Conservation (phyloP, 257 asterid species). For the Capsicum chinense region DNA sequence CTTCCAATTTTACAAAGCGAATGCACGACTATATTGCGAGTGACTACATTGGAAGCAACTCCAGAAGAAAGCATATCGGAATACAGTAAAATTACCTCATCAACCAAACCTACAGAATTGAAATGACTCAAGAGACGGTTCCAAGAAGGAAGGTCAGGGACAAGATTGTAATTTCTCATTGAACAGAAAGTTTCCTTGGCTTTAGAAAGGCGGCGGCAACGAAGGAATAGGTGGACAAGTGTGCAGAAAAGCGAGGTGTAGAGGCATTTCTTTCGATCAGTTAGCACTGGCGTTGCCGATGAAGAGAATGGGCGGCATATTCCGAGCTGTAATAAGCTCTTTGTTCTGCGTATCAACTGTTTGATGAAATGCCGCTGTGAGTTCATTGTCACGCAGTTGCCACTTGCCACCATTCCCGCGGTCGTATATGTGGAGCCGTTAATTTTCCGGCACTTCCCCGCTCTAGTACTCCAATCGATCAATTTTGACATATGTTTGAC, state of each 20-base stretch:
- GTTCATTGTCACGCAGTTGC: conserved; percentile 31
- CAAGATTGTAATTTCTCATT: conserved; percentile 63
- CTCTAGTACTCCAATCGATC: background rate
- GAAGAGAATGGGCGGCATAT: conserved; percentile 32
- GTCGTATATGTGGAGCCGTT: background rate
- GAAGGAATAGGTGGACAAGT: conserved; percentile 81
- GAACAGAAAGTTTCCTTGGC: conserved; percentile 65
- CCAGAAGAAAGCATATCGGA: conserved; percentile 63
- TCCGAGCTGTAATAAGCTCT: background rate
- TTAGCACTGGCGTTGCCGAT: conserved; percentile 25
- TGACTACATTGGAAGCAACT: conserved; percentile 57
- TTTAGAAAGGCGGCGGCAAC: conserved; percentile 69
- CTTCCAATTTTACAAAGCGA: conserved; percentile 70
- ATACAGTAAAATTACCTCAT: conserved; percentile 71
- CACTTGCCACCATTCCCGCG: conserved; percentile 3
- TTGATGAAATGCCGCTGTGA: conserved; percentile 57
- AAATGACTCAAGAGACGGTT: conserved; percentile 70
- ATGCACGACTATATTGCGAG: conserved; percentile 73
- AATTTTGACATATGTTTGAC: conserved; percentile 8
- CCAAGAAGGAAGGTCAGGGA: conserved; percentile 63
- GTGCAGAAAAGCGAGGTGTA: conserved; percentile 78
- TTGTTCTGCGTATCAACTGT: conserved; percentile 39
- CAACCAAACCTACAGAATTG: conserved; percentile 60
- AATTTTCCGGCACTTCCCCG: background rate
- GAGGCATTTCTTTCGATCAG: conserved; percentile 38